A percentile compares a stretch with the other conserved stretches of the same genome.
Evolutionary conservation across 1,139 yeast species (phyloP).

Genomic region (Yamadazyma dushanensis): DNA sequence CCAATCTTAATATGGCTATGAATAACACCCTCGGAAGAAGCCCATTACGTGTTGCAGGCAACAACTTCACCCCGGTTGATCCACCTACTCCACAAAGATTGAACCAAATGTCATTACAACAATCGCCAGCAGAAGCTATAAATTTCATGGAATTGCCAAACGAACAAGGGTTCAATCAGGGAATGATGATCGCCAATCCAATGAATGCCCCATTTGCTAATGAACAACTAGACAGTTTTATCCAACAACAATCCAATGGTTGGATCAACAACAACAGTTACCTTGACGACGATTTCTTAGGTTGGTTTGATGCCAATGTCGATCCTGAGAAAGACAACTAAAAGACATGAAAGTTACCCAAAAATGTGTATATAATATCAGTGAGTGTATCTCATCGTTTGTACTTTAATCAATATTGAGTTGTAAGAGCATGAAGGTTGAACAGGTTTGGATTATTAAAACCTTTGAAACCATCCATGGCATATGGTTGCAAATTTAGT

Average conservation of each 20-base stretch:
- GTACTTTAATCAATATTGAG: too few relatives aligned
- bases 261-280: slow-evolving; percentile 71
- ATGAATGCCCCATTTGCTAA: slow-evolving; percentile 23
- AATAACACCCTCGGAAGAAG: neutral
- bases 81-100: slow-evolving; percentile 1
- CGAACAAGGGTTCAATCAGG: slow-evolving; percentile 16
- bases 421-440: too few relatives aligned
- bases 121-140: slow-evolving; percentile 4
- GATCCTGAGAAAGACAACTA: slow-evolving; percentile 22
- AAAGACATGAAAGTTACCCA: neutral
- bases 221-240: slow-evolving; percentile 53
- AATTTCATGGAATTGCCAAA: slow-evolving; percentile 15
- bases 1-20: neutral
- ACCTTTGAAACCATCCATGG: too few relatives aligned
- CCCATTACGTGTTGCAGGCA: neutral
- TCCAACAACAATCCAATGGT: slow-evolving; percentile 81
- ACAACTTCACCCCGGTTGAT: neutral
- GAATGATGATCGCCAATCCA: slow-evolving; percentile 10
- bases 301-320: slow-evolving; percentile 84
- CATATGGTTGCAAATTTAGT: too few relatives aligned
- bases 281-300: slow-evolving; percentile 75
- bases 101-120: slow-evolving; percentile 1
- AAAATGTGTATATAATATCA: neutral
- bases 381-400: too few relatives aligned
- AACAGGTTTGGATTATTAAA: too few relatives aligned